phyloP scores from a whole-genome alignment of 306 rosid genomes.

The Psophocarpus tetragonolobus region DNA sequence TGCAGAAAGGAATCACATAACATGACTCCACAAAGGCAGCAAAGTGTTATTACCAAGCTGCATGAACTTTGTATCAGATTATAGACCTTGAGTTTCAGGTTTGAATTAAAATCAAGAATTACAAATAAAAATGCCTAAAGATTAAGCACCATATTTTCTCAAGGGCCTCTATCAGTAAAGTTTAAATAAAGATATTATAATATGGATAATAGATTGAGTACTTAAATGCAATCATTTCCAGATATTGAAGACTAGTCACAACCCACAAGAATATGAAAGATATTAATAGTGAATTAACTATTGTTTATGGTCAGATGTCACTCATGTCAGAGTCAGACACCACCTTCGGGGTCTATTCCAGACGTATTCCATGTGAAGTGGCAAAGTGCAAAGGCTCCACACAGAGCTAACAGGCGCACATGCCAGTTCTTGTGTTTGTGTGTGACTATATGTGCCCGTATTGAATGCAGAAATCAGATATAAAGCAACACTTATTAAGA shows the following conservation, averaged over 20 bases:
- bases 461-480: neutral
- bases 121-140: constrained; percentile 3
- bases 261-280: neutral
- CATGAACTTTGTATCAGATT: too few relatives aligned
- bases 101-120: neutral
- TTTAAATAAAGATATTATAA: neutral
- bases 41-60: too few relatives aligned
- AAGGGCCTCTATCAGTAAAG: neutral
- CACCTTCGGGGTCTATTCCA: constrained; percentile 19
- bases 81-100: neutral
- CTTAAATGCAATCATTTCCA: neutral
- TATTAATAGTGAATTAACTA: neutral
- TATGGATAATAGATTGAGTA: neutral
- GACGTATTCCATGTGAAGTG: constrained; percentile 17
- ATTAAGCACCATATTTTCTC: neutral
- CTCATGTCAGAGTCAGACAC: constrained; percentile 1
- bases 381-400: constrained; percentile 28
- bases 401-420: constrained; percentile 11
- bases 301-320: constrained; percentile 21
- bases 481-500: neutral
- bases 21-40: too few relatives aligned
- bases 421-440: constrained; percentile 3
- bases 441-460: neutral
- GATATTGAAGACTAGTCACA: neutral
- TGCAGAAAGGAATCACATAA: too few relatives aligned